Base-by-base conservation (phyloP, 106 monocot species). In the Allium sativum region DNA sequence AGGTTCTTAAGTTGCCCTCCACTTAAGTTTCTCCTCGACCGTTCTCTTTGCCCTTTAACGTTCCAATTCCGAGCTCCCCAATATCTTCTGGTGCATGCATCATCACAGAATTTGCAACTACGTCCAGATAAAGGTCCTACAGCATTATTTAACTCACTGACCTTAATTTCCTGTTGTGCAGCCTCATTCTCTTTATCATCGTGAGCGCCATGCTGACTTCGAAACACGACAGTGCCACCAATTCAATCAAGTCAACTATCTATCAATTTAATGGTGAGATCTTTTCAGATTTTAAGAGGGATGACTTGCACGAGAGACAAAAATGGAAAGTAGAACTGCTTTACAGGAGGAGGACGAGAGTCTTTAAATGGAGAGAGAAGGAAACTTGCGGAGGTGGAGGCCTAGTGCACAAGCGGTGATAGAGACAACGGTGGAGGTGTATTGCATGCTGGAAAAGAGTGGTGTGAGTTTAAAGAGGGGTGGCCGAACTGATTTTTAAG, bases 1-100 rank as follows among this genome's bases (percentile, higher is more conserved):
- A 10, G 93, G 88, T 66, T 72, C 82, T 56, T 71, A 88, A 54
- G 61, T 78, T 64, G 72, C 58, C 70, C 88, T 85, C 93, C 93
- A 93, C 52, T 73, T 82, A 9, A 93, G 61, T 40, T 77, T 89
- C 18, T 85, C 93, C 69, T 93, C 82, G 45, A 93, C 64, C 93
- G 88, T 93, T 62, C 85, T 84, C 48, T 58, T 85, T 6, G 93
- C 67, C 64, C 88, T 88, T 4, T 75, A 44, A 93, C 65, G 42
- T 88, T 82, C 93, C 93, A 93, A 62, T 64, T 85, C 0, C 88
- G 79, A 66, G 88, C 88, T 64, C 76, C 79, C 64, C 88, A 57
- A 55, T 85, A 88, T 69, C 93, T 82, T 55, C 77, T 77, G 72
- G 85, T 45, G 56, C 93, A 88, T 17, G 77, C 68, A 54, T 93